Conservation (phyloP, 83 land plant genomes). For the Picea engelmannii region DNA sequence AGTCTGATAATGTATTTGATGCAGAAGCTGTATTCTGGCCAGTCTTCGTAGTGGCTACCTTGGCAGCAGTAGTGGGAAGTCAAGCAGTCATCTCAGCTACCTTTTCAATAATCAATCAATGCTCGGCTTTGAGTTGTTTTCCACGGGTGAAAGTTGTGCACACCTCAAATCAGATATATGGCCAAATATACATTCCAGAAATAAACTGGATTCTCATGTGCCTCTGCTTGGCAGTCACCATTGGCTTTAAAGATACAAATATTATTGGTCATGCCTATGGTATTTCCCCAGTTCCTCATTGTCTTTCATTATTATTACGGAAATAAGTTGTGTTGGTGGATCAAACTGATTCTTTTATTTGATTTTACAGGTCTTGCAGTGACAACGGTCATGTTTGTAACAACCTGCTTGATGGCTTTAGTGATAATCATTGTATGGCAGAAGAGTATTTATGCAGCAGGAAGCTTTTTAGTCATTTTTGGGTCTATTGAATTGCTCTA, state of each 20-base stretch:
- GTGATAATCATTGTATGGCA: slow-evolving; percentile 73
- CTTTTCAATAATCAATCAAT: slow-evolving; percentile 69
- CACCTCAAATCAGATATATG: slow-evolving; percentile 65
- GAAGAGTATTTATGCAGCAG: slow-evolving; percentile 24
- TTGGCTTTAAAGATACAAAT: slow-evolving; percentile 62
- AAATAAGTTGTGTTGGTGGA: neutral
- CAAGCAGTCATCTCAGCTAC: slow-evolving; percentile 84
- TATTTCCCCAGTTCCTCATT: slow-evolving; percentile 15
- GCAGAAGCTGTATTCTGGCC: slow-evolving; percentile 82
- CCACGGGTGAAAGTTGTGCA: slow-evolving; percentile 83
- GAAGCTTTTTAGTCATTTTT: slow-evolving; percentile 47
- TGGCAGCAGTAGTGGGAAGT: slow-evolving; percentile 80
- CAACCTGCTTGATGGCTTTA: slow-evolving; percentile 66
- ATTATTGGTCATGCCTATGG: slow-evolving; percentile 82
- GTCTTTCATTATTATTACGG: slow-evolving; percentile 7
- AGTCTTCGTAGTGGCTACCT: slow-evolving; percentile 62
- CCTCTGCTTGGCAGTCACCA: slow-evolving; percentile 61
- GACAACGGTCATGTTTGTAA: slow-evolving; percentile 66
- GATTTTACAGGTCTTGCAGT: slow-evolving; percentile 61
- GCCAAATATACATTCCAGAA: slow-evolving; percentile 88
- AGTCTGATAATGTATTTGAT: slow-evolving; percentile 3
- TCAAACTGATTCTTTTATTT: neutral
- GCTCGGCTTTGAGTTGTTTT: slow-evolving; percentile 68
- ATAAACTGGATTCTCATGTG: slow-evolving; percentile 74
- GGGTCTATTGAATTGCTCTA: slow-evolving; percentile 62